Evolutionary conservation across 2,329 filamentous ascomycete species (phyloP).

Genomic region (Neofusicoccum umdonicola): DNA sequence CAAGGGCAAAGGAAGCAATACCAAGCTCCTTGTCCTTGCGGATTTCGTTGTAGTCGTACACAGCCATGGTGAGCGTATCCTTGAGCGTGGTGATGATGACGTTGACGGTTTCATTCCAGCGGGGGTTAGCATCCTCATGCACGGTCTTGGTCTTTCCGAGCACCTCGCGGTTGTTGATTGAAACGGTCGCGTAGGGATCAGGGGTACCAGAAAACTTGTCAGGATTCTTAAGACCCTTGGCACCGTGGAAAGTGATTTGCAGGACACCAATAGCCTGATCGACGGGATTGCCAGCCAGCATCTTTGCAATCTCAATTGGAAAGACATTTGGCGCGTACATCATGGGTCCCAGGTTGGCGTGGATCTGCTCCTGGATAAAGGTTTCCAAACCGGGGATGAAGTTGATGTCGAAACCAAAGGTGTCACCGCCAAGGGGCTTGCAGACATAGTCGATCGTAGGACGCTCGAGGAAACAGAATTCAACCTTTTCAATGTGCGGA

Average conservation of each 20-base stretch:
- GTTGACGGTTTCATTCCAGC: conserved; percentile 97
- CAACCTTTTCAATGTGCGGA: conserved; percentile 89
- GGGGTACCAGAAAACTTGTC: conserved; percentile 91
- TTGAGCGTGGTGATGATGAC: conserved; percentile 89
- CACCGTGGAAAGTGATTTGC: conserved; percentile 86
- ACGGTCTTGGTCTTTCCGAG: conserved; percentile 88
- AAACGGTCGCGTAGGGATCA: conserved; percentile 84
- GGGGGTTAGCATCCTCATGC: conserved; percentile 78
- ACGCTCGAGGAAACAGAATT: conserved; percentile 89
- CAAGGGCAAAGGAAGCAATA: conserved; percentile 78
- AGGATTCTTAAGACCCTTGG: conserved; percentile 87
- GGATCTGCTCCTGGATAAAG: conserved; percentile 96
- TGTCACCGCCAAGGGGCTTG: conserved; percentile 94
- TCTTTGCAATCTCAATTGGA: conserved; percentile 97
- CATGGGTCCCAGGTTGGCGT: conserved; percentile 90
- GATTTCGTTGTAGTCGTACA: conserved; percentile 93
- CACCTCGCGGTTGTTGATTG: conserved; percentile 76
- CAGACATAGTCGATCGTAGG: conserved; percentile 95
- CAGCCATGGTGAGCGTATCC: conserved; percentile 77
- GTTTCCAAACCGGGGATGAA: conserved; percentile 92
- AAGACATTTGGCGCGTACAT: conserved; percentile 99
- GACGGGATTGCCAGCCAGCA: conserved; percentile 89
- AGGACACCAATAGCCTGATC: conserved; percentile 95
- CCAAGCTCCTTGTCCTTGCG: conserved; percentile 96
- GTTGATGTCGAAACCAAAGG: conserved; percentile 96